Conservation (phyloP, 495 filamentous ascomycete species). For the Bryoglossum gracile region DNA sequence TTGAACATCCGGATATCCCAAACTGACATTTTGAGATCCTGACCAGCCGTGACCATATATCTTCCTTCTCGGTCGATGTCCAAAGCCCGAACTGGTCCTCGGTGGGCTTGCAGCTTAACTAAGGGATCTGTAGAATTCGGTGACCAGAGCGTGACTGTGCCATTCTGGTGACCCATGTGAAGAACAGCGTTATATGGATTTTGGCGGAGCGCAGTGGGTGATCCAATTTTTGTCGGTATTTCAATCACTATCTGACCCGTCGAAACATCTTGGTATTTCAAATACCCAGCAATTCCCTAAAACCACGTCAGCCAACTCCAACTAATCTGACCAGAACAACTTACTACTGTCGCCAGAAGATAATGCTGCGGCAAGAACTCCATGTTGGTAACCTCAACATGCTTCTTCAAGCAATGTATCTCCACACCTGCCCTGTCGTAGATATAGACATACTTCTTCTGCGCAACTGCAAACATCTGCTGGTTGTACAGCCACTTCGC, state of each 20-base stretch:
- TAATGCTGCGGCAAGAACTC: slow-evolving; percentile 97
- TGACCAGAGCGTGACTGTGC: slow-evolving; percentile 92
- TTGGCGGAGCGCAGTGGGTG: slow-evolving; percentile 75
- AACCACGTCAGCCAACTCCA: slow-evolving; percentile 22
- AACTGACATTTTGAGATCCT: slow-evolving; percentile 85
- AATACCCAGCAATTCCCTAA: slow-evolving; percentile 70
- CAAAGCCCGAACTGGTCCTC: slow-evolving; percentile 81
- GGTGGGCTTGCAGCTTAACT: slow-evolving; percentile 91
- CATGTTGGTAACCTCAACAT: slow-evolving; percentile 87
- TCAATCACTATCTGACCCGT: slow-evolving; percentile 83
- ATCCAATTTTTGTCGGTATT: slow-evolving; percentile 71
- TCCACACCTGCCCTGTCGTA: slow-evolving; percentile 88
- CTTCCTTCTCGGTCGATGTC: slow-evolving; percentile 83
- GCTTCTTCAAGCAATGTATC: slow-evolving; percentile 80
- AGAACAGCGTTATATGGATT: slow-evolving; percentile 89
- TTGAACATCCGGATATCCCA: slow-evolving; percentile 96
- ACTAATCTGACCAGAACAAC: slow-evolving; percentile 22
- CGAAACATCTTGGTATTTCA: slow-evolving; percentile 93
- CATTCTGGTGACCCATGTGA: slow-evolving; percentile 88
- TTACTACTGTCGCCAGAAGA: slow-evolving; percentile 75
- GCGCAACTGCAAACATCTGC: slow-evolving; percentile 92
- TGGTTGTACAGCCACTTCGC: slow-evolving; percentile 92
- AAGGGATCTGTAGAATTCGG: slow-evolving; percentile 80
- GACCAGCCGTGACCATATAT: slow-evolving; percentile 93
- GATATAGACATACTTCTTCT: slow-evolving; percentile 95